phyloP scores from a whole-genome alignment of 2,329 filamentous ascomycete species.

The Dothistroma septosporum region DNA sequence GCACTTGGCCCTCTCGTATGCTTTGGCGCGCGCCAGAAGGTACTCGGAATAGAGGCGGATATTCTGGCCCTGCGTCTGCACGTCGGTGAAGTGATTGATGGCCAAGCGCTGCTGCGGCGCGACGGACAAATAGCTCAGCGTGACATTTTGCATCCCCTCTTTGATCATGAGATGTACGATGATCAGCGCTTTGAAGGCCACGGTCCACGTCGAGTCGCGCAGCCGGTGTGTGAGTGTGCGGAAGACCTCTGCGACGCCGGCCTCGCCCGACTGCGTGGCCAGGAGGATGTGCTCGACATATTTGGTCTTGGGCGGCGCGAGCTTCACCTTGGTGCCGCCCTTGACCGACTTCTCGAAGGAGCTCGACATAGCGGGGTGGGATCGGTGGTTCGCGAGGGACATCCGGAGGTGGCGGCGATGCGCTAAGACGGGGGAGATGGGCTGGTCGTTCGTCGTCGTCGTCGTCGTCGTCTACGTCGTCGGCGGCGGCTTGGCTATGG shows the following conservation, averaged over 20 bases:
- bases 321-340: conserved; percentile 95
- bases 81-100: conserved; percentile 88
- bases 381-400: conserved; percentile 15
- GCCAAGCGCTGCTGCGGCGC: conserved; percentile 73
- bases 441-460: neutral
- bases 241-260: conserved; percentile 93
- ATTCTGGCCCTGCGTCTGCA: conserved; percentile 90
- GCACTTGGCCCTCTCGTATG: conserved; percentile 76
- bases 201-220: conserved; percentile 98
- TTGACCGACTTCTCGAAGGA: conserved; percentile 99
- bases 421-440: neutral
- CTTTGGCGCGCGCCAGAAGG: conserved; percentile 73
- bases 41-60: conserved; percentile 90
- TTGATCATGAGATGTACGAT: conserved; percentile 96
- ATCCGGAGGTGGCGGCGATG: conserved; percentile 6
- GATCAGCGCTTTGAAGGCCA: conserved; percentile 95
- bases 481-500: conserved; percentile 6
- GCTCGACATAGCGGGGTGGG: conserved; percentile 59
- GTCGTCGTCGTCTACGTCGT: neutral
- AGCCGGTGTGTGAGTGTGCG: conserved; percentile 82
- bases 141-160: conserved; percentile 85
- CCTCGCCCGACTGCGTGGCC: conserved; percentile 90
- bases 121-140: conserved; percentile 75
- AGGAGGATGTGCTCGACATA: conserved; percentile 98
- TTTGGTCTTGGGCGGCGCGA: conserved; percentile 91